These are phyloP conservation scores for Senna tora DNA, from an alignment of 306 rosid species.

Conservation along the genomic window DNA sequence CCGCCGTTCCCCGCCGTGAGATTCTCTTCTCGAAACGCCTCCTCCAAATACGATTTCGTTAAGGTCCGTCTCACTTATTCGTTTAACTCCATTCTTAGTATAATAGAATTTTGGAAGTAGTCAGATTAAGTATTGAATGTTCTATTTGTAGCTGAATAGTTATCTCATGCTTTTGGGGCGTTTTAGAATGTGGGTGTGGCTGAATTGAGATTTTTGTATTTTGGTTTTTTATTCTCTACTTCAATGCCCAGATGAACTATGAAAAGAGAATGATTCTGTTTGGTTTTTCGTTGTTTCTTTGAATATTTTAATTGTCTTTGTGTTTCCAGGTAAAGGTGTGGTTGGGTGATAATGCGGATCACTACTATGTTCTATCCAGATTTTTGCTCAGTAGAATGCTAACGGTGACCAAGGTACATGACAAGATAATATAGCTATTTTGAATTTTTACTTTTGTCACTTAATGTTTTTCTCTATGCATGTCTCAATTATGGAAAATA, in stretches of 20 bases:
- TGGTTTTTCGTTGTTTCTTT: background rate
- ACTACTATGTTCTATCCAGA: slow-evolving; percentile 91
- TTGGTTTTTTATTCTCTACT: background rate
- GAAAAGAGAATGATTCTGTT: background rate
- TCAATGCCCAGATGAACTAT: background rate
- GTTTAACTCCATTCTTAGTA: background rate
- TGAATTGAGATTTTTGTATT: background rate
- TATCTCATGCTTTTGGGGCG: slow-evolving; percentile 4
- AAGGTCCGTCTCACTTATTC: slow-evolving; percentile 58
- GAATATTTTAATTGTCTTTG: slow-evolving; percentile 1
- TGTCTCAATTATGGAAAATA: background rate
- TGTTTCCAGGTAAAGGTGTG: slow-evolving; percentile 80
- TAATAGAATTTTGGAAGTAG: background rate
- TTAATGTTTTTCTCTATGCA: background rate
- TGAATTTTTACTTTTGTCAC: background rate
- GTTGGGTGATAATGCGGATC: slow-evolving; percentile 98
- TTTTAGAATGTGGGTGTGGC: slow-evolving; percentile 1
- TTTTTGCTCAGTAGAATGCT: slow-evolving; percentile 90
- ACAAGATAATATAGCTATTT: background rate
- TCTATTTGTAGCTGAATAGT: background rate
- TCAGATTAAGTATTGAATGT: background rate
- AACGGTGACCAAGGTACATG: slow-evolving; percentile 83
- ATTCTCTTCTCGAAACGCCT: slow-evolving; percentile 75
- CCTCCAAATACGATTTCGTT: slow-evolving; percentile 96
- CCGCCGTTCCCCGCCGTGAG: slow-evolving; percentile 52